phyloP scores from a whole-genome alignment of 345 rosid genomes.

The Salix viminalis region DNA sequence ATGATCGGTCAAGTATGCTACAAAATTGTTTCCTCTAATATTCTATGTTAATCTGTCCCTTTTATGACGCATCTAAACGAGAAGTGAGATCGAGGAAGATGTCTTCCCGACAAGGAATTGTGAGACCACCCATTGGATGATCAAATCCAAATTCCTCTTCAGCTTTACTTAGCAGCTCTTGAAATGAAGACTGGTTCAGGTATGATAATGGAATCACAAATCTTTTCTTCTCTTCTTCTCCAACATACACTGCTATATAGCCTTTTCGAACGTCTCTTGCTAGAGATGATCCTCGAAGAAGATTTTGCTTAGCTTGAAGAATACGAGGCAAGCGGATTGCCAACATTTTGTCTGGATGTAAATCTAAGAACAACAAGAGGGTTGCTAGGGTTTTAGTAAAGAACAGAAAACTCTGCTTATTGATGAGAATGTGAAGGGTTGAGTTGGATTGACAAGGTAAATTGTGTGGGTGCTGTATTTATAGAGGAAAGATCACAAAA shows the following conservation, averaged over 20 bases:
- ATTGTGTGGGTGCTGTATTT: too few relatives aligned
- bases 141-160: constrained; percentile 16
- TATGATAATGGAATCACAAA: constrained; percentile 12
- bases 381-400: neutral
- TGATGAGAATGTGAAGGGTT: neutral
- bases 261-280: constrained; percentile 1
- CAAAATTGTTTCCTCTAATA: neutral
- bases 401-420: neutral
- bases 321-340: neutral
- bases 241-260: constrained; percentile 4
- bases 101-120: constrained; percentile 16
- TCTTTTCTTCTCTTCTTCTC: constrained; percentile 12
- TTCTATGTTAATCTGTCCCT: neutral
- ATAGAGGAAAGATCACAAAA: too few relatives aligned
- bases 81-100: constrained; percentile 17
- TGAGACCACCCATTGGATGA: constrained; percentile 15
- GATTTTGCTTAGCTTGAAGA: neutral
- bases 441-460: too few relatives aligned
- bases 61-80: constrained; percentile 6
- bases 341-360: neutral
- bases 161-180: neutral
- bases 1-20: neutral
- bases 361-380: neutral
- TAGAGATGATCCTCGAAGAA: neutral
- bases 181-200: constrained; percentile 7